Base-by-base conservation (phyloP, 2,329 filamentous ascomycete genomes). In the Exophiala spinifera region DNA sequence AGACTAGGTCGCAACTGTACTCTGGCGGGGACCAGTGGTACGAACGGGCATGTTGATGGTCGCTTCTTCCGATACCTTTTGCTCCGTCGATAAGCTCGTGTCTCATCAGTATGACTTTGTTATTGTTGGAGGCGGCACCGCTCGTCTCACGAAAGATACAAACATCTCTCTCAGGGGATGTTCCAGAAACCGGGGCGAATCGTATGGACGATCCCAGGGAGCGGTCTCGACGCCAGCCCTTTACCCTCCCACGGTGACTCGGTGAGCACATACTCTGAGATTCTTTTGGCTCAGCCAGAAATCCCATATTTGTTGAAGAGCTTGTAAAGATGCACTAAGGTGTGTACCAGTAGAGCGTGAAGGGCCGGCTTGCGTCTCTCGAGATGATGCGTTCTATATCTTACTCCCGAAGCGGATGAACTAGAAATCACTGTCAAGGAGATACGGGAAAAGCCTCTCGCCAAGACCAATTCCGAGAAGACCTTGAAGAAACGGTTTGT, bases 101-200 rank as follows among this genome's bases (percentile, higher is more conserved):
- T 53, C 49, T 5, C 55, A 51, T 19, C 50, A 59, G 28, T 66
- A 63, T 44, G 67, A 70, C 54, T 69, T 65, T 43, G 62, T 70
- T 15, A 57, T 70, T 43, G 56, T 70, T 28, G 69, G 69, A 10
- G 68, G 63, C 11, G 68, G 67, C 8, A 66, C 68, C n/a, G 61
- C 59, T n/a, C 64, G 67, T 8, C 59, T 70, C 14, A 66, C 63
- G 17, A 64, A 68, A 40, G 56, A 70, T 48, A 54, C 60, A 11
- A 53, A 66, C 20, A 53, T 75, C 51, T 64, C 66, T 75, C 51
- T 64, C 66, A 3, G 70, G 81, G 17, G 71, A 69, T 17, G 72
- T 78, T 0, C 62, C 78, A 19, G 75, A 78, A 62, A 75, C 74
- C 14, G 75, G 76, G 23, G 57, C 61, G n/a, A 65, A 65, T 14